Percentiles rank a stretch among this genome's conserved stretches.
Conservation (phyloP, 306 rosid genomes). For the Sphenostylis stenocarpa region DNA sequence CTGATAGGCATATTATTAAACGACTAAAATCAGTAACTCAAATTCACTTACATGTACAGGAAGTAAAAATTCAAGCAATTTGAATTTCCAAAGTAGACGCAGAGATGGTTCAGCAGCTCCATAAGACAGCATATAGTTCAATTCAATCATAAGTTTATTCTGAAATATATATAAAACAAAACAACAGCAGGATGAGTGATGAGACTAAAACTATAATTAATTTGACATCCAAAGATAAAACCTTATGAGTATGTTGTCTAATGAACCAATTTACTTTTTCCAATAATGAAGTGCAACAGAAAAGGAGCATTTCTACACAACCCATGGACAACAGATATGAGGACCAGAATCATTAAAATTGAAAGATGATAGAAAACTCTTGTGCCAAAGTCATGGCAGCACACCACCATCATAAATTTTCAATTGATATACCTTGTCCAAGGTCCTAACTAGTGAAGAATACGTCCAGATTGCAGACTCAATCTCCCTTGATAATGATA, state of each 20-base stretch:
- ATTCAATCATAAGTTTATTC: slow-evolving; percentile 74
- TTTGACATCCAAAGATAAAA: slow-evolving; percentile 28
- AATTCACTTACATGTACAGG: slow-evolving; percentile 73
- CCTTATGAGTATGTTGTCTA: neutral
- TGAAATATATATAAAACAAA: slow-evolving; percentile 43
- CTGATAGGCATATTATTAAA: slow-evolving; percentile 9
- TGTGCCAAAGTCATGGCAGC: slow-evolving; percentile 23
- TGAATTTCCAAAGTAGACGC: slow-evolving; percentile 71
- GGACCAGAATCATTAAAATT: slow-evolving; percentile 24
- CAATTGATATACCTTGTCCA: slow-evolving; percentile 41
- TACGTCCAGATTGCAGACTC: slow-evolving; percentile 39
- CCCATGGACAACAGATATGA: slow-evolving; percentile 5
- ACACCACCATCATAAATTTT: slow-evolving; percentile 25
- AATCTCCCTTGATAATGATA: slow-evolving; percentile 63
- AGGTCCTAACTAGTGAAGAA: slow-evolving; percentile 31
- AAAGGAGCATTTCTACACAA: slow-evolving; percentile 21
- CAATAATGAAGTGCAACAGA: neutral
- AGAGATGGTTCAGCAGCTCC: slow-evolving; percentile 89
- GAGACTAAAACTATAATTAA: slow-evolving; percentile 24
- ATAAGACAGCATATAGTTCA: slow-evolving; percentile 92
- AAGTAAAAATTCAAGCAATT: slow-evolving; percentile 61
- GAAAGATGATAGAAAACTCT: slow-evolving; percentile 8
- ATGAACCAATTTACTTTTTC: slow-evolving; percentile 9
- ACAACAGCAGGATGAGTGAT: slow-evolving; percentile 27
- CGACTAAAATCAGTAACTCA: slow-evolving; percentile 16